Evolutionary conservation across 169 alveolate genomes (phyloP).

Genomic region (Pseudocohnilembus persalinus): DNA sequence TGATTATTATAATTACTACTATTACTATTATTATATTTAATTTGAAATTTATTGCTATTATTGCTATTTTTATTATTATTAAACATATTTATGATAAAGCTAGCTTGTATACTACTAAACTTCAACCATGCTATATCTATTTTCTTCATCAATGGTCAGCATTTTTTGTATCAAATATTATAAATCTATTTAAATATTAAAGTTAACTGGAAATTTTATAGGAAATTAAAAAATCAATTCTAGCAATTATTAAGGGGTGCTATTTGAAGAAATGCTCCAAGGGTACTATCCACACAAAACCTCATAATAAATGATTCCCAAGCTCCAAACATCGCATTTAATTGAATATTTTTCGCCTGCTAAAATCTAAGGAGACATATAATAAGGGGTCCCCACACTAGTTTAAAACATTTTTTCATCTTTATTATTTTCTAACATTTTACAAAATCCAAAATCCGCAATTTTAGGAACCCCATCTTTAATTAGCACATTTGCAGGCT

Average conservation of each 20-base stretch:
- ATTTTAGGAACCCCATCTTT: conserved; percentile 43
- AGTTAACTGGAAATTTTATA: not conserved
- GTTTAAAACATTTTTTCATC: conserved; percentile 7
- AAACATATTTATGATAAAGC: not conserved
- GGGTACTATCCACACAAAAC: conserved; percentile 31
- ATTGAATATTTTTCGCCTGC: conserved; percentile 35
- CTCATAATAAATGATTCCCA: conserved; percentile 57
- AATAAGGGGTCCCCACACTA: conserved; percentile 53
- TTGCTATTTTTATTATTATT: not conserved
- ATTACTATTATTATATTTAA: no score
- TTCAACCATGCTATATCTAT: not conserved
- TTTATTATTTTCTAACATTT: conserved; percentile 23
- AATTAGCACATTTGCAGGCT: conserved; percentile 40
- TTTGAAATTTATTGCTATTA: not conserved
- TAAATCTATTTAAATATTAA: not conserved
- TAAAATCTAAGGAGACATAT: conserved; percentile 56
- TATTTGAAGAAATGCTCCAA: not conserved
- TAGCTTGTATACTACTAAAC: not conserved
- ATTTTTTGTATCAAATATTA: not conserved
- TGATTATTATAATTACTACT: no score
- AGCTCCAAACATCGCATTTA: conserved; percentile 65
- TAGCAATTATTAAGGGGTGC: not conserved
- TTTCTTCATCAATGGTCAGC: not conserved
- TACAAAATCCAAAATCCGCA: conserved; percentile 45
- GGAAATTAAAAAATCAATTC: not conserved